These are phyloP conservation scores for Tolypocladium album DNA, from an alignment of 2,329 filamentous ascomycete genomes.

Conservation along the genomic window DNA sequence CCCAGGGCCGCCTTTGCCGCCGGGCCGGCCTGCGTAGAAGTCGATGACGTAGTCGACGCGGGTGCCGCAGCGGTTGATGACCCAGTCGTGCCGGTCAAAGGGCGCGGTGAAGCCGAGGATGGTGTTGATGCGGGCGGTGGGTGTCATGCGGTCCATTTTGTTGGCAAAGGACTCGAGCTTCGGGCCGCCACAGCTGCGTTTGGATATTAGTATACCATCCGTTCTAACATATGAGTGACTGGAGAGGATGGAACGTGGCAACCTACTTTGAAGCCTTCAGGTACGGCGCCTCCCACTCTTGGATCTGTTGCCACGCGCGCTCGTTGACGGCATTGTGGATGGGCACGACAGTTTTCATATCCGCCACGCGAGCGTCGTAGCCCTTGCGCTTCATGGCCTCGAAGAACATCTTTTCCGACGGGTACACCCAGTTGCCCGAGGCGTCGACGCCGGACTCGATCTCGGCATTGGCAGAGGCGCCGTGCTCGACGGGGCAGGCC, in stretches of 20 bases:
- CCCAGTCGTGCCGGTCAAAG: conserved; percentile 96
- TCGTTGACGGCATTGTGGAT: conserved; percentile 99
- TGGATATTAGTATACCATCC: not conserved
- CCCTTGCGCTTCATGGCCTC: conserved; percentile 91
- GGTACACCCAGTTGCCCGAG: conserved; percentile 93
- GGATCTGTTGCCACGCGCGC: conserved; percentile 86
- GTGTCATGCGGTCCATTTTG: conserved; percentile 58
- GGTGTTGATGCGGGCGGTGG: conserved; percentile 72
- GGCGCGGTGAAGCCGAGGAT: conserved; percentile 80
- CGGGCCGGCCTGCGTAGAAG: conserved; percentile 71
- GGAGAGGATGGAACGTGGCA: not conserved
- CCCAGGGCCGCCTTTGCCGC: conserved; percentile 17
- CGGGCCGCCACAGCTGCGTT: conserved; percentile 54
- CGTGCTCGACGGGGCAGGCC: conserved; percentile 28
- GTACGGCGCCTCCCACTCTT: conserved; percentile 72
- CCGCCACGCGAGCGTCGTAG: conserved; percentile 55
- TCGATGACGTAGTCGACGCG: conserved; percentile 94
- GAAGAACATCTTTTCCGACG: conserved; percentile 95
- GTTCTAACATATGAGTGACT: not conserved
- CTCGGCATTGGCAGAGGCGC: conserved; percentile 58
- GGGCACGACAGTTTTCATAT: conserved; percentile 87
- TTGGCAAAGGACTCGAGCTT: conserved; percentile 78
- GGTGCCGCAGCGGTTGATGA: conserved; percentile 81
- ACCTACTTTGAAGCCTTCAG: conserved; percentile 43
- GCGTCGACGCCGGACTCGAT: conserved; percentile 62